phyloP scores from a whole-genome alignment of 2,329 filamentous ascomycete genomes.

The Aspergillus transmontanensis region DNA sequence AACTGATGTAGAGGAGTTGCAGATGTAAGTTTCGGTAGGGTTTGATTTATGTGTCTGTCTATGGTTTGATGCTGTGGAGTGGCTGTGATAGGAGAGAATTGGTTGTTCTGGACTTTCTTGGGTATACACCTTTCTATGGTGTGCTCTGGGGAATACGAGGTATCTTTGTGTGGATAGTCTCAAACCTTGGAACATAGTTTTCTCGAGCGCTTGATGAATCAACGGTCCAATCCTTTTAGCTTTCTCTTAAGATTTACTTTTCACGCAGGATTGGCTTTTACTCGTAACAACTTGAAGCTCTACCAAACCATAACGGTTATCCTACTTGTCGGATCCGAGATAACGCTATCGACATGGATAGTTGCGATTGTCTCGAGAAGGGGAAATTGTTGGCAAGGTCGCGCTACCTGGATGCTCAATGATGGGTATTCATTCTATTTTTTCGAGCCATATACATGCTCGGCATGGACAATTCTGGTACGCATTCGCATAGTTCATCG shows the following conservation, averaged over 20 bases:
- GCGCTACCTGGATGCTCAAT: neutral
- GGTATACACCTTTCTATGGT: neutral
- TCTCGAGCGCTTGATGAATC: neutral
- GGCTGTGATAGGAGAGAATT: neutral
- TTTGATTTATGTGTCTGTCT: neutral
- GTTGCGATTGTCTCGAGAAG: neutral
- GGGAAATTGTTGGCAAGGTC: neutral
- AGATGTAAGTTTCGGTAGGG: neutral
- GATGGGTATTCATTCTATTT: neutral
- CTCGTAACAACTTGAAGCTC: neutral
- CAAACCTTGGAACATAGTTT: neutral
- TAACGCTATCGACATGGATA: neutral
- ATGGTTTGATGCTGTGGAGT: neutral
- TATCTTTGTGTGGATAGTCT: neutral
- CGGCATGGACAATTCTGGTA: neutral
- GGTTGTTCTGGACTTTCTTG: too few relatives aligned
- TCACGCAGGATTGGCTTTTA: neutral
- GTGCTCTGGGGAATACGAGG: neutral
- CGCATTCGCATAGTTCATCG: neutral
- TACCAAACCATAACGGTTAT: neutral
- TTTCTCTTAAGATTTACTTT: neutral
- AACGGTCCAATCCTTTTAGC: too few relatives aligned
- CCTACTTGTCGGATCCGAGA: neutral
- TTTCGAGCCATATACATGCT: neutral
- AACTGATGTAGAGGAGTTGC: neutral